Evolutionary conservation across 371 early-diverging fungal species (phyloP), one percentile per base, ranked within the genome.

Genomic region (Coemansia sp.): DNA sequence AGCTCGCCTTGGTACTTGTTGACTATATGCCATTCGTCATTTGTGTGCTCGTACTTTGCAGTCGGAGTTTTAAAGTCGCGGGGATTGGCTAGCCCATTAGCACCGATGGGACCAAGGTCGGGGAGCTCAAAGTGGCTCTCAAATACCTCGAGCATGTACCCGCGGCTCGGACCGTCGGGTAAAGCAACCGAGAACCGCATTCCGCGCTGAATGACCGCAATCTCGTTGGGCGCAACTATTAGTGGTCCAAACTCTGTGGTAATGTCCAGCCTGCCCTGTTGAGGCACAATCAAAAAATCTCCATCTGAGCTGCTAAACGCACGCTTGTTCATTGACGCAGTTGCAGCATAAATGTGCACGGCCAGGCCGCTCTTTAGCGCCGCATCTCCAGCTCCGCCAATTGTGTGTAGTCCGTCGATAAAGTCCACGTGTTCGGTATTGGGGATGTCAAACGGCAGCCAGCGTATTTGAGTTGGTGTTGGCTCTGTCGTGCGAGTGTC

Each of bases 1-100:
- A 94, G 72, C 61, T 85, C 80, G 27, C 93, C 92, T 22, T 89
- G 90, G 80, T 87, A 96, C 82, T 97, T 98, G 70, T 86, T 87
- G 42, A 92, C 64, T 24, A 96, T 87, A 1, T 81, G 70, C 85
- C 85, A 93, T 34, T 76, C 78, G 22, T 79, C 80, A 42, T 85
- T 85, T 3, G 80, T 78, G 57, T 92, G 85, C 40, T 87, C 88
- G 79, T 87, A 97, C 13, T 81, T 78, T 10, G 98, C 98, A 5
- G 81, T 77, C 13, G 98, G 98, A 24, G 91, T 88, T 72, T 89
- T 80, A 79, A 98, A 97, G 77, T 98, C 95, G 64, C 96, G 89
- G 14, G 93, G 89, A 75, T 94, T 94, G 47, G 98, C 98, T 3
- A 98, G 86, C 4, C 97, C 97, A 79, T 97, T 98, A 31, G 98